A percentile compares a stretch with the other conserved stretches of the same genome.
Conservation (phyloP, 164 flowering plant species). For the Hamamelis virginiana region DNA sequence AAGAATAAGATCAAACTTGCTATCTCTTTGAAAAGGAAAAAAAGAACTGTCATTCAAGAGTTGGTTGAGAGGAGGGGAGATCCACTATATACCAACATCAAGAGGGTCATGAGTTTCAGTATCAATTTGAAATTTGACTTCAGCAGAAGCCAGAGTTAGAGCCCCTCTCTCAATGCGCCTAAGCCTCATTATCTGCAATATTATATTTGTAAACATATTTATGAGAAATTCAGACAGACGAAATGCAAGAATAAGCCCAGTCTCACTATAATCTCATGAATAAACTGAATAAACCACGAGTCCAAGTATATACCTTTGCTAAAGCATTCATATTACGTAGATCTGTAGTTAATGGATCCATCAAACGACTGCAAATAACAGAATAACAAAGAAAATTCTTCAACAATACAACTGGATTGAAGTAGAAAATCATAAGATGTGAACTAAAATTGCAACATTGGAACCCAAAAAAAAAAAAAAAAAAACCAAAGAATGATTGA, state of each 20-base stretch:
- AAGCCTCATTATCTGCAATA: conserved; percentile 81
- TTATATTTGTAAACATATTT: conserved; percentile 2
- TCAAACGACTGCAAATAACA: conserved; percentile 66
- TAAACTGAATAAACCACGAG: background rate
- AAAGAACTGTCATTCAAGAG: too few species aligned
- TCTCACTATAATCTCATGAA: background rate
- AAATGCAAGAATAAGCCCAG: background rate
- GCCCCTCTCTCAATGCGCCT: conserved; percentile 97
- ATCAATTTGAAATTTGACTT: conserved; percentile 97
- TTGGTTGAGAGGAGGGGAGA: too few species aligned
- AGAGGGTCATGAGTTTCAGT: conserved; percentile 99
- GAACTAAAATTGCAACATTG: background rate
- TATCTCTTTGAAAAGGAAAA: background rate
- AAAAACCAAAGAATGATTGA: background rate
- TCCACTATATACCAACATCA: conserved; percentile 76
- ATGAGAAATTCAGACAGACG: conserved; percentile 6
- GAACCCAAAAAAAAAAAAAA: background rate
- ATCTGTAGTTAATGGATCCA: conserved; percentile 85
- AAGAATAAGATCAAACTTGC: background rate
- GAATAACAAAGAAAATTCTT: conserved; percentile 1
- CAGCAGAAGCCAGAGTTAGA: conserved; percentile 98
- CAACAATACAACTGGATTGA: background rate
- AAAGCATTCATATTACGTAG: conserved; percentile 84
- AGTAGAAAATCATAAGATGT: background rate
- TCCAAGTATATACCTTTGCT: conserved; percentile 66